A percentile compares a stretch with the other conserved stretches of the same genome.
These are phyloP conservation scores for Fragaria ananassa DNA, from an alignment of 306 rosid species.

Conservation along the genomic window DNA sequence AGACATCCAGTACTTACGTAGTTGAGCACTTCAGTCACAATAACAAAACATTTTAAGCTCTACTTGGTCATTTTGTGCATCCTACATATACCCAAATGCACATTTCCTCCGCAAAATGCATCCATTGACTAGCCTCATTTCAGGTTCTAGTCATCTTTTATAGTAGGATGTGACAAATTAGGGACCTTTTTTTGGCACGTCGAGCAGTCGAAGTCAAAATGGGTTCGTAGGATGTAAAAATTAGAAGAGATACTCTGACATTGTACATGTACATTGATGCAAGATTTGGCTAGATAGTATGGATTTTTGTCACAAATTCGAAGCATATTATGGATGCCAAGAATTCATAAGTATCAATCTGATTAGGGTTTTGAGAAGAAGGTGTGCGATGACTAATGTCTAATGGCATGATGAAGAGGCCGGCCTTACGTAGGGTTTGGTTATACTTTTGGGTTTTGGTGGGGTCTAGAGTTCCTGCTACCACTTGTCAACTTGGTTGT, in stretches of 20 bases:
- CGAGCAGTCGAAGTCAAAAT: too few species aligned
- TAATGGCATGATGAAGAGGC: neutral
- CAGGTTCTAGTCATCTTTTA: neutral
- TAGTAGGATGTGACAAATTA: neutral
- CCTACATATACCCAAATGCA: neutral
- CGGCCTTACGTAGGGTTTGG: neutral
- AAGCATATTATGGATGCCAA: neutral
- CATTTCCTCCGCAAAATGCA: neutral
- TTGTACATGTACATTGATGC: too few species aligned
- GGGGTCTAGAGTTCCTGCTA: neutral
- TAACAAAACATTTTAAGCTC: neutral
- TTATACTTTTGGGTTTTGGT: neutral
- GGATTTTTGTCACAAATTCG: neutral
- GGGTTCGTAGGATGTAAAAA: neutral
- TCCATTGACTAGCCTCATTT: neutral
- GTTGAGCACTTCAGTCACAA: neutral
- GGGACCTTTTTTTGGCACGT: neutral
- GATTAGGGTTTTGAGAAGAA: neutral
- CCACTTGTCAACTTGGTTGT: constrained; percentile 16
- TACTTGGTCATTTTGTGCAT: neutral
- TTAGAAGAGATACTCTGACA: too few species aligned
- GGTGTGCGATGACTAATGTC: neutral
- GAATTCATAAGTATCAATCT: neutral
- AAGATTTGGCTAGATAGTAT: neutral
- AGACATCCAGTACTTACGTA: neutral